Conservation (phyloP, 495 filamentous ascomycete genomes). For the Filosporella fistucella region DNA sequence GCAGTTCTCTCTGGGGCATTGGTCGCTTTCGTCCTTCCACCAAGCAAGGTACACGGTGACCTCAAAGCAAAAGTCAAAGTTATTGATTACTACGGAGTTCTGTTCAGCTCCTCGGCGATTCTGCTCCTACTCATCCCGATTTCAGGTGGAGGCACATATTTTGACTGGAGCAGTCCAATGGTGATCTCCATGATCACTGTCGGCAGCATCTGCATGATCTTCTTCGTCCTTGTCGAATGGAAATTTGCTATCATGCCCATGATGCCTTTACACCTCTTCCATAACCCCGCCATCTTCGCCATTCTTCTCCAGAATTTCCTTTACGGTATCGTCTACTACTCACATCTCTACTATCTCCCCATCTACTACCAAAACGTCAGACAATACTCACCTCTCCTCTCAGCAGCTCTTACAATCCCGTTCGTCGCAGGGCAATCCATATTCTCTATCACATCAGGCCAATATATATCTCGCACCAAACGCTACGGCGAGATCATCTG, state of each 20-base stretch:
- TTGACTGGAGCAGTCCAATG: slow-evolving; percentile 55
- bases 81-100: slow-evolving; percentile 52
- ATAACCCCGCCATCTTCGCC: slow-evolving; percentile 41
- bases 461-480: slow-evolving; percentile 50
- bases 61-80: slow-evolving; percentile 38
- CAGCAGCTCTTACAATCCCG: slow-evolving; percentile 44
- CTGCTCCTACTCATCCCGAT: slow-evolving; percentile 58
- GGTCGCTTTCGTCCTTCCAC: slow-evolving; percentile 33
- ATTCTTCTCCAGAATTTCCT: slow-evolving; percentile 58
- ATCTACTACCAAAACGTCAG: slow-evolving; percentile 43
- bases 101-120: slow-evolving; percentile 46
- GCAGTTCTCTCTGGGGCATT: slow-evolving; percentile 22
- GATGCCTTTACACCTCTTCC: slow-evolving; percentile 23
- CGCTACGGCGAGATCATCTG: slow-evolving; percentile 56
- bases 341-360: slow-evolving; percentile 44
- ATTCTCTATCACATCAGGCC: slow-evolving; percentile 47
- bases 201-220: slow-evolving; percentile 38
- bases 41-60: slow-evolving; percentile 27
- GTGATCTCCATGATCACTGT: slow-evolving; percentile 59
- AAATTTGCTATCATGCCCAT: slow-evolving; percentile 54
- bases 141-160: slow-evolving; percentile 57
- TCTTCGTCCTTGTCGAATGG: slow-evolving; percentile 54
- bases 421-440: slow-evolving; percentile 49
- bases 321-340: slow-evolving; percentile 54
- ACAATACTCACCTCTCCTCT: slow-evolving; percentile 27